Evolutionary conservation across 2,329 filamentous ascomycete species (phyloP).

Genomic region (Claviceps sp.): DNA sequence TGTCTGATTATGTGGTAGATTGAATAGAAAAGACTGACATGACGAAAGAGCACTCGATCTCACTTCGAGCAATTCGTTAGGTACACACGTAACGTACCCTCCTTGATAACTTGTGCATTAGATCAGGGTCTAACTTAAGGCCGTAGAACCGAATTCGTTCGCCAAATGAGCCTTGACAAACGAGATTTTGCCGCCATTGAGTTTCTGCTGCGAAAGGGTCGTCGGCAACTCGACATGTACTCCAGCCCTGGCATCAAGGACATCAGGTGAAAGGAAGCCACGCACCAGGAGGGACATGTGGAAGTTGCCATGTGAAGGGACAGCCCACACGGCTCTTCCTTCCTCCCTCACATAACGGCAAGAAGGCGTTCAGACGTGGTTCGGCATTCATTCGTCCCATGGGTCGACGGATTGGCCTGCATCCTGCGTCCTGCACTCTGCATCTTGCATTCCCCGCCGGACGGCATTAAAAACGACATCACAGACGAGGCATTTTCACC

Average conservation of each 20-base stretch:
- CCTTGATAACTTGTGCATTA: neutral
- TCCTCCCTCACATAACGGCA: neutral
- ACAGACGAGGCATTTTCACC: slow-evolving; percentile 4
- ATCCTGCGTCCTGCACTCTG: neutral
- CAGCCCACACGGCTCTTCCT: neutral
- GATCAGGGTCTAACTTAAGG: neutral
- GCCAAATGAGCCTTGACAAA: slow-evolving; percentile 55
- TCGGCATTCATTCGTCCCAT: neutral
- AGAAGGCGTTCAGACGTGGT: neutral
- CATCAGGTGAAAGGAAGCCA: slow-evolving; percentile 5
- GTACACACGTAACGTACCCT: slow-evolving; percentile 23
- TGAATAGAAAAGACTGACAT: neutral
- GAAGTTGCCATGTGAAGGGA: neutral
- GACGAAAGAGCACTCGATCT: slow-evolving; percentile 11
- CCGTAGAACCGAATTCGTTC: slow-evolving; percentile 52
- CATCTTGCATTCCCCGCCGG: neutral
- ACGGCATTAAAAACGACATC: slow-evolving; percentile 1
- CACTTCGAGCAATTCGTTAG: slow-evolving; percentile 54
- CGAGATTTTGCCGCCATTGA: slow-evolving; percentile 81
- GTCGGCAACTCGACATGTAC: slow-evolving; percentile 70
- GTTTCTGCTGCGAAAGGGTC: slow-evolving; percentile 69
- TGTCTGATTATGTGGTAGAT: neutral
- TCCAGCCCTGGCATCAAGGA: slow-evolving; percentile 70
- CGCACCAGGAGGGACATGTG: neutral
- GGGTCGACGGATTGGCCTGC: neutral